Evolutionary conservation across 2,329 filamentous ascomycete genomes (phyloP).

Genomic region (Lasiodiplodia hormozganensis): DNA sequence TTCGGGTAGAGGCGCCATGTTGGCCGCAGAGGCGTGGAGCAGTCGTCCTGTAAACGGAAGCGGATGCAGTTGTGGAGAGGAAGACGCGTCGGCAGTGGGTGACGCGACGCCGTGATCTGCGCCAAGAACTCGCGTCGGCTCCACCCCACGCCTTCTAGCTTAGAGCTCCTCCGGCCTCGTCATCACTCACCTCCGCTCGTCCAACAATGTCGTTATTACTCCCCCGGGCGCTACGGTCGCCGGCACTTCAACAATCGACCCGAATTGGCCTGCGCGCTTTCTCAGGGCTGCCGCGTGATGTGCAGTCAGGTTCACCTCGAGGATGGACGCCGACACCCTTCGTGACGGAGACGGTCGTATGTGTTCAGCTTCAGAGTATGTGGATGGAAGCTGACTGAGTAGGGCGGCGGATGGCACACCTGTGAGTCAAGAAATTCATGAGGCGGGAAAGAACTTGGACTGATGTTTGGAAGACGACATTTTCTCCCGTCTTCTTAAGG

Average conservation of each 20-base stretch:
- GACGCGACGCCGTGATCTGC: constrained; percentile 23
- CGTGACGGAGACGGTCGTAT: constrained; percentile 58
- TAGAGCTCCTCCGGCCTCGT: constrained; percentile 10
- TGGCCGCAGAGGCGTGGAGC: background rate
- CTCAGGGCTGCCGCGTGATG: constrained; percentile 31
- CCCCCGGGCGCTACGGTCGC: constrained; percentile 37
- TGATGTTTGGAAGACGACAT: constrained; percentile 46
- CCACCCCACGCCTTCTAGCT: constrained; percentile 17
- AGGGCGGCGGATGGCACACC: constrained; percentile 60
- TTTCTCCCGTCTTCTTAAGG: constrained; percentile 55
- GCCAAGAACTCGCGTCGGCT: constrained; percentile 17
- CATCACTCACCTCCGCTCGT: background rate
- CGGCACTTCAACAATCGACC: constrained; percentile 27
- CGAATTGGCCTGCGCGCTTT: constrained; percentile 36
- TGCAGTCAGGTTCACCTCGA: constrained; percentile 36
- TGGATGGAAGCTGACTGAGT: constrained; percentile 40
- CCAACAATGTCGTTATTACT: constrained; percentile 43
- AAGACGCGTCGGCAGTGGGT: constrained; percentile 20
- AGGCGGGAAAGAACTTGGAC: constrained; percentile 6
- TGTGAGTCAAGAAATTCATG: constrained; percentile 37
- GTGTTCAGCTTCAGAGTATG: constrained; percentile 30
- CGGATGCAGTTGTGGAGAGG: constrained; percentile 5
- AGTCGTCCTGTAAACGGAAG: background rate
- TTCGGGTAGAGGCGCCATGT: constrained; percentile 22
- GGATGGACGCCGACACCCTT: constrained; percentile 57